These are phyloP conservation scores for Panicum virgatum DNA, from an alignment of 202 grass and related monocot genomes.

Conservation along the genomic window DNA sequence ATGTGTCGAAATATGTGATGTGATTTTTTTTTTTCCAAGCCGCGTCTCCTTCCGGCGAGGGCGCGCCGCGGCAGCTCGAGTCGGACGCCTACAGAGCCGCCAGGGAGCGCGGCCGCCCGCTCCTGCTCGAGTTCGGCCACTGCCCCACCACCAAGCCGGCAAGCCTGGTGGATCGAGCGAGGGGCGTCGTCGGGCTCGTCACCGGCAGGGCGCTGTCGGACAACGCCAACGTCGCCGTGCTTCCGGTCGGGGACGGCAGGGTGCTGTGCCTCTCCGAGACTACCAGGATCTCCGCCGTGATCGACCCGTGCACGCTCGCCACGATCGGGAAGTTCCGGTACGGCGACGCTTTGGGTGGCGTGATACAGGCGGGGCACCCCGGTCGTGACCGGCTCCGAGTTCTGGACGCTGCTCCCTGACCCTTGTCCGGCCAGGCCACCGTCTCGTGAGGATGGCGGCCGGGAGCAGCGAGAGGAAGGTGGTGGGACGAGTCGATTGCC, in stretches of 20 bases:
- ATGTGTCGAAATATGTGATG: no score
- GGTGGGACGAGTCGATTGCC: slow-evolving; percentile 31
- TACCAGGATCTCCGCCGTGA: slow-evolving; percentile 29
- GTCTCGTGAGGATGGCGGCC: slow-evolving; percentile 39
- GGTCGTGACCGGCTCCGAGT: slow-evolving; percentile 29
- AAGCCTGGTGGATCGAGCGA: slow-evolving; percentile 26
- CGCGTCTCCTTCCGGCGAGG: slow-evolving; percentile 37
- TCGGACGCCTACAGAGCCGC: slow-evolving; percentile 45
- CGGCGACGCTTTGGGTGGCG: neutral
- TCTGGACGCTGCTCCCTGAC: slow-evolving; percentile 49
- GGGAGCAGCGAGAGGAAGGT: slow-evolving; percentile 46
- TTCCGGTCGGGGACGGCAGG: slow-evolving; percentile 39
- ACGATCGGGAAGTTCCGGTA: slow-evolving; percentile 29
- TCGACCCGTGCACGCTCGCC: slow-evolving; percentile 38
- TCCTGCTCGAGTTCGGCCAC: slow-evolving; percentile 45
- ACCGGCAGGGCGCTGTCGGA: slow-evolving; percentile 35
- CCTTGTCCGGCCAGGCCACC: slow-evolving; percentile 24
- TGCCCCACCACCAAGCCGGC: slow-evolving; percentile 23
- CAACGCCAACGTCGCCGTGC: slow-evolving; percentile 47
- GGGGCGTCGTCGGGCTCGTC: slow-evolving; percentile 22
- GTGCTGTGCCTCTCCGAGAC: slow-evolving; percentile 50
- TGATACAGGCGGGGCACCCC: slow-evolving; percentile 39
- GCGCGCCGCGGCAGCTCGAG: slow-evolving; percentile 35
- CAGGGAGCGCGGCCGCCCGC: slow-evolving; percentile 2
- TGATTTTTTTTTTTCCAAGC: no score